Evolutionary conservation across 1,284 basidiomycete genomes (phyloP).

Genomic region (Rhodotorula sp.): DNA sequence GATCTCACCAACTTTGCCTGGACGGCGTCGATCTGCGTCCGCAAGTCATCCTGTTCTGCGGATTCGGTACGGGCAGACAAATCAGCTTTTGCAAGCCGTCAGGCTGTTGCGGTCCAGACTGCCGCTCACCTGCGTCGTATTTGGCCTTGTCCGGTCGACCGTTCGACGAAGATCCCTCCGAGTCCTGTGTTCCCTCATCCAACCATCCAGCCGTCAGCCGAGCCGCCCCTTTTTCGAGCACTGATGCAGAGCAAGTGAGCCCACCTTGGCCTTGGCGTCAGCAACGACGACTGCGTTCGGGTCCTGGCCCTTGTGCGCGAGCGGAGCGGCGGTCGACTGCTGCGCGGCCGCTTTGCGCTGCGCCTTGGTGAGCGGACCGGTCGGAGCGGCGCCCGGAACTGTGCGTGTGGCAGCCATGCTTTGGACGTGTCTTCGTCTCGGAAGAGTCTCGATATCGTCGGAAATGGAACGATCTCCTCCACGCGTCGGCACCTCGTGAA

Average conservation of each 20-base stretch:
- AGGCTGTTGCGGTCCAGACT: no score
- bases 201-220: background rate
- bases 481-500: no score
- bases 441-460: no score
- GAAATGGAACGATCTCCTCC: no score
- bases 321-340: background rate
- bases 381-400: constrained; percentile 4
- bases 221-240: no score
- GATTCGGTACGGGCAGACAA: no score
- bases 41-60: constrained; percentile 75
- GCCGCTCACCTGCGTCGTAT: constrained; percentile 24
- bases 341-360: constrained; percentile 4
- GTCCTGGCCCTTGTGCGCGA: background rate
- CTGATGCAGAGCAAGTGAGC: no score
- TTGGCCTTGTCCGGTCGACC: constrained; percentile 34
- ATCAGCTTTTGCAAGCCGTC: no score
- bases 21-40: constrained; percentile 74
- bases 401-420: background rate
- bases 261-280: constrained; percentile 10
- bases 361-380: constrained; percentile 8
- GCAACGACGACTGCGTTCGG: constrained; percentile 1
- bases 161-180: constrained; percentile 13
- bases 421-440: no score
- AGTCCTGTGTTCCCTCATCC: no score
- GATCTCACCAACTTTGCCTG: constrained; percentile 73